Percentiles rank a stretch among this genome's conserved stretches.
These are phyloP conservation scores for Dothideomycetes sp. DNA, from an alignment of 2,329 filamentous ascomycete genomes.

Conservation along the genomic window DNA sequence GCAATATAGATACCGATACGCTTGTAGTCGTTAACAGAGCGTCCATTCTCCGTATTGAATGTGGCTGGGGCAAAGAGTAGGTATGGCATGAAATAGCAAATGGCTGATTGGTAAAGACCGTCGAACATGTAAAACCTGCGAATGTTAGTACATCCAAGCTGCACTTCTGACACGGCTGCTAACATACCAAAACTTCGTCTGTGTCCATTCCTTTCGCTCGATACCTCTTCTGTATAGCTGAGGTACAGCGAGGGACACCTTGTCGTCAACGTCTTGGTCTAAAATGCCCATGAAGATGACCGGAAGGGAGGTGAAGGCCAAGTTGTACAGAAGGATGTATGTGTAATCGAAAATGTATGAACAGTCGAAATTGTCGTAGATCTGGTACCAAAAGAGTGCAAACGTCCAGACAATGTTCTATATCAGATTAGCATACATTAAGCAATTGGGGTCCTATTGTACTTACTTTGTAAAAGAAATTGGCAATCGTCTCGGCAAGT, in stretches of 20 bases:
- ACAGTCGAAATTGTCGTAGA: conserved; percentile 91
- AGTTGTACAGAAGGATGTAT: conserved; percentile 92
- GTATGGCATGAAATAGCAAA: conserved; percentile 89
- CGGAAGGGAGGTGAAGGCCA: conserved; percentile 90
- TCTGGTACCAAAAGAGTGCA: conserved; percentile 93
- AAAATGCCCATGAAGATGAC: conserved; percentile 93
- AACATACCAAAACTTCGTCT: conserved; percentile 85
- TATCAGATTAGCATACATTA: too few species aligned
- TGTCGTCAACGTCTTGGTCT: conserved; percentile 93
- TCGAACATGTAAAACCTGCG: conserved; percentile 74
- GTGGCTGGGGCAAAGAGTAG: conserved; percentile 60
- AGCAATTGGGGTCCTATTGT: conserved; percentile 9
- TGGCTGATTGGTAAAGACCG: conserved; percentile 86
- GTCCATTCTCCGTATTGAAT: conserved; percentile 61
- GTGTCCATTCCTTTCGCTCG: conserved; percentile 92
- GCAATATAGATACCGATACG: conserved; percentile 82
- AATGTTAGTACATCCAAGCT: conserved; percentile 2
- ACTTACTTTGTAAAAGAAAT: conserved; percentile 93
- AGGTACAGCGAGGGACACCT: conserved; percentile 84
- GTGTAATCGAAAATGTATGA: conserved; percentile 97
- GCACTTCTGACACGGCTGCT: not conserved
- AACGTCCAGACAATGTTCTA: conserved; percentile 96
- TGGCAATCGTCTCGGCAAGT: conserved; percentile 84
- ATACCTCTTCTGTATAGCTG: conserved; percentile 94
- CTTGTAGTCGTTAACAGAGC: conserved; percentile 65